These are phyloP conservation scores for Xylariaceae sp. DNA, from an alignment of 2,329 filamentous ascomycete species.

Conservation along the genomic window DNA sequence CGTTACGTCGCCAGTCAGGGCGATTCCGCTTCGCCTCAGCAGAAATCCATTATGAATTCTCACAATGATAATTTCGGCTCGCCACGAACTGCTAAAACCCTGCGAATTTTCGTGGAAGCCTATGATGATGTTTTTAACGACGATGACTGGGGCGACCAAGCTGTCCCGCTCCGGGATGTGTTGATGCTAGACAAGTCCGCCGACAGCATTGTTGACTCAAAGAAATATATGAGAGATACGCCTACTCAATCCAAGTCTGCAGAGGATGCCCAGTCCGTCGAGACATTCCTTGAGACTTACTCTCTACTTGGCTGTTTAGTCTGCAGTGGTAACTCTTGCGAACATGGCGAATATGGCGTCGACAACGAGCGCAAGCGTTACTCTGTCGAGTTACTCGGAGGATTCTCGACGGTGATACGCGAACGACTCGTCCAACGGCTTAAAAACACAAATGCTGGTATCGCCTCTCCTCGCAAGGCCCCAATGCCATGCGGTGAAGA, in stretches of 20 bases:
- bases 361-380: constrained; percentile 50
- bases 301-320: constrained; percentile 52
- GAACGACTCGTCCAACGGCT: constrained; percentile 24
- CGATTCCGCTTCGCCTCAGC: constrained; percentile 47
- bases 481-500: constrained; percentile 30
- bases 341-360: constrained; percentile 53
- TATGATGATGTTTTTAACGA: constrained; percentile 52
- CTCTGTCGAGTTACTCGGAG: constrained; percentile 42
- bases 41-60: constrained; percentile 48
- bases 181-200: constrained; percentile 49
- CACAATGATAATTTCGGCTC: constrained; percentile 40
- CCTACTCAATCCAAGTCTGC: constrained; percentile 32
- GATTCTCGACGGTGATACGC: constrained; percentile 32
- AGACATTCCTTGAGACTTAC: constrained; percentile 49
- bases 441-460: constrained; percentile 8
- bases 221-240: constrained; percentile 46
- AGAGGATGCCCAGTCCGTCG: constrained; percentile 37
- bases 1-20: constrained; percentile 46
- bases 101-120: constrained; percentile 49
- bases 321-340: constrained; percentile 55
- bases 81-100: constrained; percentile 39
- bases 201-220: constrained; percentile 49
- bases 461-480: constrained; percentile 33
- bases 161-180: constrained; percentile 47
- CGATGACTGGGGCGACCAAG: constrained; percentile 31